Base-by-base conservation (phyloP, 805 yeast species). In the Saccharomycopsis babjevae region DNA sequence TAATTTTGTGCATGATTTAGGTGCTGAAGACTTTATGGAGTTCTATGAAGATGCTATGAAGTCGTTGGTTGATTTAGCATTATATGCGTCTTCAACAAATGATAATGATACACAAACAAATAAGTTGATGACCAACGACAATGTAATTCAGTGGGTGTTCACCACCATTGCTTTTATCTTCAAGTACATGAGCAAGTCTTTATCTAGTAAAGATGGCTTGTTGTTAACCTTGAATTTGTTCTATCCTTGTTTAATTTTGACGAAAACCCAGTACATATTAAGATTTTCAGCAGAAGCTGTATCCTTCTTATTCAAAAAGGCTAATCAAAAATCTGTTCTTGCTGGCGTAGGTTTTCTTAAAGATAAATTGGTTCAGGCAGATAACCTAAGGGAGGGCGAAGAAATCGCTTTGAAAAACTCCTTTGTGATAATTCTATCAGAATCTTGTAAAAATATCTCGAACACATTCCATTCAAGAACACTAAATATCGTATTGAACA, bases 201-300 rank as follows among this genome's bases (percentile, higher is more conserved):
- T 94, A 57, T 78, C 85, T 0, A 74, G 79, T 28, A 87, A 89
- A 67, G 50, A 43, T 6, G 63, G 56, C 22, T 73, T 91, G 62
- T 67, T 77, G 18, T 87, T 89, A 8, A 90, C 97, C 0, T 89
- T 88, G 70, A 76, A 78, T 39, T 68, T 80, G 4, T 74, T 91
- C 13, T 72, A 83, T 39, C 92, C 96, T 0, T 71, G 90, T 25
- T 74, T 93, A 59, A 80, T 81, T 40, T 73, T 83, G 58, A 72
- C 72, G 3, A 77, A 78, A 60, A 86, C 85, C 66, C 82, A 82
- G 32, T 83, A 86, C 65, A 78, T 92, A 40, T 78, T 89, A 0
- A 79, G 96, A 64, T 94, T 93, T 68, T 84, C 96, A 22, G 91
- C 97, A 0, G 97, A 93, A 71, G 94, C 97, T 0, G 71, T 93